Evolutionary conservation across 192 early-diverging fungal species (phyloP).

Genomic region (Umbelopsis isabellina): DNA sequence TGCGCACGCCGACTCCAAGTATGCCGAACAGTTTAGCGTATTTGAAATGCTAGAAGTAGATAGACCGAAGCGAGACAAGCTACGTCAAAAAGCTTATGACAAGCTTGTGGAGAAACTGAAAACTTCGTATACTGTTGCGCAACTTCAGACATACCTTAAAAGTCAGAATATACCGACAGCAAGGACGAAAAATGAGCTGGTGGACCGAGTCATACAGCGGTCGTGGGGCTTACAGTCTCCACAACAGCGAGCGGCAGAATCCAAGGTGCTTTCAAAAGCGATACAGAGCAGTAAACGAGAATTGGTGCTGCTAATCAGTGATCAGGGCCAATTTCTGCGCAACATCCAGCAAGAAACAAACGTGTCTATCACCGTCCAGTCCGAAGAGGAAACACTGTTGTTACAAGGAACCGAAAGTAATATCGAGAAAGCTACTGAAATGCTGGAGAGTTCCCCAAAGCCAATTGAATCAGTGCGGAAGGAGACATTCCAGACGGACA

Average conservation of each 20-base stretch:
- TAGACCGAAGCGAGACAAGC: neutral
- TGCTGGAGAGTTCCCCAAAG: neutral
- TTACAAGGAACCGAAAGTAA: neutral
- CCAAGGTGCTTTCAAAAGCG: neutral
- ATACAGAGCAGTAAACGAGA: neutral
- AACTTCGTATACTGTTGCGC: neutral
- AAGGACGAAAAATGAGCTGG: neutral
- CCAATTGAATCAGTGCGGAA: neutral
- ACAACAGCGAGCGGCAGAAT: neutral
- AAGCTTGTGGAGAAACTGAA: neutral
- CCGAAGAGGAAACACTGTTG: neutral
- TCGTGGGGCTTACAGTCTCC: constrained; percentile 12
- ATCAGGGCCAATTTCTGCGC: constrained; percentile 4
- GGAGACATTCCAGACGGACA: neutral
- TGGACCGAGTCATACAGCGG: neutral
- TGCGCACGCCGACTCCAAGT: neutral
- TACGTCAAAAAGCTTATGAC: neutral
- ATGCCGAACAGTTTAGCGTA: neutral
- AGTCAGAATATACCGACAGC: neutral
- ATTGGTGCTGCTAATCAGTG: neutral
- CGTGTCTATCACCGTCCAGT: neutral
- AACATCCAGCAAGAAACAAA: neutral
- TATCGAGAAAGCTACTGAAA: neutral
- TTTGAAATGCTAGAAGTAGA: constrained; percentile 9
- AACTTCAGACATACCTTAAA: neutral